A percentile compares a stretch with the other conserved stretches of the same genome.
phyloP scores from a whole-genome alignment of 1,284 basidiomycete genomes.

The Pyrrhoderma lamaoense region DNA sequence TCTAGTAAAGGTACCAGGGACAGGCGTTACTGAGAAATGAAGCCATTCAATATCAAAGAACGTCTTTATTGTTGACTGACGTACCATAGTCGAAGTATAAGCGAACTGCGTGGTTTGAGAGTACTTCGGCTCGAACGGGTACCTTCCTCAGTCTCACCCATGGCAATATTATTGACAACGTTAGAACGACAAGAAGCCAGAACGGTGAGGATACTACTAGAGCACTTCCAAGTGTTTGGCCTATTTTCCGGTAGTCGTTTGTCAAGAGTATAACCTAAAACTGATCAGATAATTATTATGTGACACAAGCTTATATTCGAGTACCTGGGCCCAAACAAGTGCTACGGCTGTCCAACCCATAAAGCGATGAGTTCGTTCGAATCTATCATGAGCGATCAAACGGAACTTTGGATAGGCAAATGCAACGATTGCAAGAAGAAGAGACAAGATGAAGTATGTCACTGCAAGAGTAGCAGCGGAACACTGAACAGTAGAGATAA shows the following conservation, averaged over 20 bases:
- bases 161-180: slow-evolving; percentile 45
- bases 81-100: slow-evolving; percentile 50
- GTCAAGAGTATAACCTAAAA: slow-evolving; percentile 40
- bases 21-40: slow-evolving; percentile 33
- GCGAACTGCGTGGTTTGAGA: slow-evolving; percentile 51
- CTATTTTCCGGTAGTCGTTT: slow-evolving; percentile 42
- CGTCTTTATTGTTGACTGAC: not conserved
- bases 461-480: slow-evolving; percentile 44
- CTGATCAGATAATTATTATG: not conserved
- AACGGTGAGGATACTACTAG: slow-evolving; percentile 41
- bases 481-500: slow-evolving; percentile 27
- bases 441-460: slow-evolving; percentile 44
- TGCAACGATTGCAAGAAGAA: slow-evolving; percentile 41
- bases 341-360: slow-evolving; percentile 47
- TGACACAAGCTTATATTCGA: slow-evolving; percentile 42
- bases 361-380: slow-evolving; percentile 50
- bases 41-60: not conserved
- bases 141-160: slow-evolving; percentile 50
- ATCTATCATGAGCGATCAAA: slow-evolving; percentile 40
- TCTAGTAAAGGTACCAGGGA: slow-evolving; percentile 47
- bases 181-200: slow-evolving; percentile 47
- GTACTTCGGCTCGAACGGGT: slow-evolving; percentile 42
- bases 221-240: slow-evolving; percentile 35
- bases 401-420: slow-evolving; percentile 47
- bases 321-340: slow-evolving; percentile 47